phyloP scores from a whole-genome alignment of 2,329 filamentous ascomycete species.

The Byssothecium circinans region DNA sequence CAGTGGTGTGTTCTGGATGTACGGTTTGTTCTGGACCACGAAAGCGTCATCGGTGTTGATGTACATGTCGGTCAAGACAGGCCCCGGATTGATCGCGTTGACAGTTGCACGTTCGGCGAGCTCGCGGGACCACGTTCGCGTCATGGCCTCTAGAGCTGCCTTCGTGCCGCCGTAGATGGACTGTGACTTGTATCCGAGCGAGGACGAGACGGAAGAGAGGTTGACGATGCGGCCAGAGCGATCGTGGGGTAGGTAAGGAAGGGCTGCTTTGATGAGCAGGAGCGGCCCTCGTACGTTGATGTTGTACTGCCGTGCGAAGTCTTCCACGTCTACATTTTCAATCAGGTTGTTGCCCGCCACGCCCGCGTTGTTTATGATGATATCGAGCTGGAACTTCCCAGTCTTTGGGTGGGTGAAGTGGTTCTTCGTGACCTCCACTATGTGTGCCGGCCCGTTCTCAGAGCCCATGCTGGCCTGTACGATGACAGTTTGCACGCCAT shows the following conservation, averaged over 20 bases:
- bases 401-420: constrained; percentile 59
- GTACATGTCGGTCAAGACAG: constrained; percentile 67
- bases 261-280: constrained; percentile 72
- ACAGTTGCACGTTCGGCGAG: constrained; percentile 64
- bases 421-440: constrained; percentile 62
- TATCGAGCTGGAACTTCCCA: constrained; percentile 70
- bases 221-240: constrained; percentile 67
- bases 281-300: constrained; percentile 83
- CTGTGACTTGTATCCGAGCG: constrained; percentile 60
- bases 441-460: constrained; percentile 60
- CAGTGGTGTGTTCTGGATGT: constrained; percentile 66
- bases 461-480: constrained; percentile 73
- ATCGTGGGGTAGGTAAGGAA: constrained; percentile 69
- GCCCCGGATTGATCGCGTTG: constrained; percentile 67
- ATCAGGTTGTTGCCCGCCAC: constrained; percentile 64
- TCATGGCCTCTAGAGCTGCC: constrained; percentile 69
- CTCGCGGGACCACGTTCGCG: constrained; percentile 67
- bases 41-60: constrained; percentile 59
- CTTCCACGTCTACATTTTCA: constrained; percentile 62
- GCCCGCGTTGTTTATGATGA: constrained; percentile 87
- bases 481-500: constrained; percentile 62
- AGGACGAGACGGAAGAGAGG: constrained; percentile 60
- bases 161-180: constrained; percentile 68
- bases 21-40: constrained; percentile 61
- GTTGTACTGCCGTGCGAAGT: constrained; percentile 73